A percentile compares a stretch with the other conserved stretches of the same genome.
Conservation (phyloP, 148 eudicot species). For the Vaccinium myrtillus region DNA sequence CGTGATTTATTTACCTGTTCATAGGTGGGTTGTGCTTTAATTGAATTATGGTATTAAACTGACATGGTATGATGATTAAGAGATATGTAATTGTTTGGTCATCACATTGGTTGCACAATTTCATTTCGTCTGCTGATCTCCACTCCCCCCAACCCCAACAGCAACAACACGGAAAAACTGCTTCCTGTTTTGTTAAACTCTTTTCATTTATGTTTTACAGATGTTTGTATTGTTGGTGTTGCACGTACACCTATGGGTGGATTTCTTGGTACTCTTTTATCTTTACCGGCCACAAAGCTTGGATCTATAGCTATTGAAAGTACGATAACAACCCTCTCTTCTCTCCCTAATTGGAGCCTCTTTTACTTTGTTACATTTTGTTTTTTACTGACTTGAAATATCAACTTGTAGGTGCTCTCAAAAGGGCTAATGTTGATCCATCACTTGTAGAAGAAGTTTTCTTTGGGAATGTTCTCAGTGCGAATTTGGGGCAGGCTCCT, state of each 20-base stretch:
- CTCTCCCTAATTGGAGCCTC: background rate
- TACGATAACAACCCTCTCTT: conserved; percentile 30
- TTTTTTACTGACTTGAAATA: conserved; percentile 8
- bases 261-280: conserved; percentile 87
- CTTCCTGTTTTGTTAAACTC: background rate
- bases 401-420: conserved; percentile 69
- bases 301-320: conserved; percentile 83
- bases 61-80: too few species aligned
- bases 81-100: too few species aligned
- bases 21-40: background rate
- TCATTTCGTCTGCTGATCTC: too few species aligned
- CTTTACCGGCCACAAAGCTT: conserved; percentile 85
- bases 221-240: conserved; percentile 97
- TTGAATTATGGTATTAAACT: too few species aligned
- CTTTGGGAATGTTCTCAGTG: conserved; percentile 95
- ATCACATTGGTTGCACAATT: too few species aligned
- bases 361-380: background rate
- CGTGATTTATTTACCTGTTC: background rate
- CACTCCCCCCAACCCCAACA: too few species aligned
- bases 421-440: conserved; percentile 90
- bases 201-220: conserved; percentile 29
- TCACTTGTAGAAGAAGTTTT: conserved; percentile 94
- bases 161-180: too few species aligned
- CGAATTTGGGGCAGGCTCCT: conserved; percentile 97
- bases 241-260: conserved; percentile 99